Conservation (phyloP, 768 basidiomycete genomes). For the Inosperma sp. region DNA sequence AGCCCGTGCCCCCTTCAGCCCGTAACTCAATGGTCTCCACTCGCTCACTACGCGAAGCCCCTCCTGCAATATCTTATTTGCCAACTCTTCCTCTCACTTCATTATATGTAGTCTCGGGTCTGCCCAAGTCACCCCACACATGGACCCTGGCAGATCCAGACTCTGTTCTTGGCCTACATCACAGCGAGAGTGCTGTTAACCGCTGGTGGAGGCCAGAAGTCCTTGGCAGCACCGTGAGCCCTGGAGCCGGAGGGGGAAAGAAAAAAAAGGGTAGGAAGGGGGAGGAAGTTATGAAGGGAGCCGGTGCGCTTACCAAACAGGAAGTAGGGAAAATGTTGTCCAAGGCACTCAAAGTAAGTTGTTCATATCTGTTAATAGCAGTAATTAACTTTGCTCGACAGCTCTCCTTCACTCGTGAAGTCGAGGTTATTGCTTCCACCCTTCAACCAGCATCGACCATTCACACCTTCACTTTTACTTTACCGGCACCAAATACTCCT, state of each 20-base stretch:
- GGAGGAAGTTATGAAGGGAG: slow-evolving; percentile 66
- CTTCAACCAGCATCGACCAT: slow-evolving; percentile 90
- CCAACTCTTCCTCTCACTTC: slow-evolving; percentile 76
- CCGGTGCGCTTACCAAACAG: slow-evolving; percentile 76
- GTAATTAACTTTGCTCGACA: slow-evolving; percentile 26
- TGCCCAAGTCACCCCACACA: slow-evolving; percentile 84
- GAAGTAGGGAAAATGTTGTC: slow-evolving; percentile 89
- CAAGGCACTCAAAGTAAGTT: slow-evolving; percentile 78
- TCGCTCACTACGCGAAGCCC: slow-evolving; percentile 54
- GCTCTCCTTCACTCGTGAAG: slow-evolving; percentile 89
- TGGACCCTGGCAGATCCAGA: slow-evolving; percentile 89
- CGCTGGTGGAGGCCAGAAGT: slow-evolving; percentile 93
- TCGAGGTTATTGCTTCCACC: slow-evolving; percentile 93
- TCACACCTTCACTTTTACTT: slow-evolving; percentile 85
- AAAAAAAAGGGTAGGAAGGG: slow-evolving; percentile 64
- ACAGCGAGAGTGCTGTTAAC: slow-evolving; percentile 78
- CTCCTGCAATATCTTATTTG: slow-evolving; percentile 55
- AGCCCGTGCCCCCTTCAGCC: slow-evolving; percentile 74
- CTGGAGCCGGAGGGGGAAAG: slow-evolving; percentile 76
- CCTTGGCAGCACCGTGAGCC: slow-evolving; percentile 81
- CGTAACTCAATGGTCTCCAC: slow-evolving; percentile 77
- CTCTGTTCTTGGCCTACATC: slow-evolving; percentile 74
- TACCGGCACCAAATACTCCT: slow-evolving; percentile 72
- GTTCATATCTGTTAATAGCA: slow-evolving; percentile 6
- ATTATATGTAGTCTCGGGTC: slow-evolving; percentile 82